phyloP scores from a whole-genome alignment of 306 rosid species.

The Lablab purpureus region DNA sequence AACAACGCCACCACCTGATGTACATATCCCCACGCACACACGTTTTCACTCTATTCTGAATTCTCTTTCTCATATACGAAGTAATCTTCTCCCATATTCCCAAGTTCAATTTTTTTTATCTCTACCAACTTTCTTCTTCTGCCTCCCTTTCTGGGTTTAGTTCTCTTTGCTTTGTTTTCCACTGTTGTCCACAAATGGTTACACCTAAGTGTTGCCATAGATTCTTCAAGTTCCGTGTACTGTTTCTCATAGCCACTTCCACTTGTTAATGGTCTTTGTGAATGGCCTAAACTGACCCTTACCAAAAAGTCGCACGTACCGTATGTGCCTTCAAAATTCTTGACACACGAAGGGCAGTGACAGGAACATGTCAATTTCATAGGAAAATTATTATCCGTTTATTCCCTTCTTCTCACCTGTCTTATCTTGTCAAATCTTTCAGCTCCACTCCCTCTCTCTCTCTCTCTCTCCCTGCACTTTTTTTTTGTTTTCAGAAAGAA shows the following conservation, averaged over 20 bases:
- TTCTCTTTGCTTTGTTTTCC: background rate
- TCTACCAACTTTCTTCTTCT: background rate
- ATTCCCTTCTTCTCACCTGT: constrained; percentile 20
- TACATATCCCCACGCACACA: background rate
- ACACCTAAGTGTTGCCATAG: constrained; percentile 46
- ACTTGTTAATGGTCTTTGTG: background rate
- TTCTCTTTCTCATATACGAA: background rate
- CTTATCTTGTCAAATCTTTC: constrained; percentile 45
- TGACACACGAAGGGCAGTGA: constrained; percentile 18
- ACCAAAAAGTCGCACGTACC: background rate
- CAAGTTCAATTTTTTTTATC: background rate
- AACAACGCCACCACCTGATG: background rate
- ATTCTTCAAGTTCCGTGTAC: constrained; percentile 74
- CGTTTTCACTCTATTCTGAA: background rate
- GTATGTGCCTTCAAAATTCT: constrained; percentile 26
- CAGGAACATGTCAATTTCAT: constrained; percentile 40
- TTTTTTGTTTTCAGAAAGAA: constrained; percentile 7
- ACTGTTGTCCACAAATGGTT: constrained; percentile 46
- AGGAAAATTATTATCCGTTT: background rate
- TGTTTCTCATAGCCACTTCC: constrained; percentile 5
- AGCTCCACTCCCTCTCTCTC: constrained; percentile 20
- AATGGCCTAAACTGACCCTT: constrained; percentile 52
- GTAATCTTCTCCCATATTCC: background rate
- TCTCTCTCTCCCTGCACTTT: constrained; percentile 1
- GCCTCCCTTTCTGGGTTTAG: background rate